Evolutionary conservation across 768 basidiomycete species (phyloP).

Genomic region (Mycena crocata): DNA sequence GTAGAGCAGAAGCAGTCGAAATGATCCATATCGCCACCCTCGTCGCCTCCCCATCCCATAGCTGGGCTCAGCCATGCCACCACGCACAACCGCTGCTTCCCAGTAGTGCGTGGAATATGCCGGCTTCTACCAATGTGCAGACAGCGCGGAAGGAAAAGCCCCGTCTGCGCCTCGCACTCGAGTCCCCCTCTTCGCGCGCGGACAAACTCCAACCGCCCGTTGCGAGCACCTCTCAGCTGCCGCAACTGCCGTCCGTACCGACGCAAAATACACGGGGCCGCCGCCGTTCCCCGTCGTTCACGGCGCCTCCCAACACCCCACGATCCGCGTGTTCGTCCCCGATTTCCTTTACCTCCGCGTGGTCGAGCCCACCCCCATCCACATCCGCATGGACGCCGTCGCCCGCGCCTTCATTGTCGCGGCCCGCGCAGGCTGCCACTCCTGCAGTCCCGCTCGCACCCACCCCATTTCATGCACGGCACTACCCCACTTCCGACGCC

Average conservation of each 20-base stretch:
- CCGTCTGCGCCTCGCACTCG: no score
- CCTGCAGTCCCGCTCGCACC: conserved; percentile 10
- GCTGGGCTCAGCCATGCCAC: not conserved
- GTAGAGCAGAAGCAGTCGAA: no score
- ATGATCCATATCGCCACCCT: no score
- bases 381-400: no score
- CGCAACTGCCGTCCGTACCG: conserved; percentile 3
- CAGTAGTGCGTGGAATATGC: not conserved
- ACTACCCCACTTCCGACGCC: conserved; percentile 35
- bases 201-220: conserved; percentile 22
- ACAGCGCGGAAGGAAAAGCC: not conserved
- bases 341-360: not conserved
- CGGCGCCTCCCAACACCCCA: conserved; percentile 27
- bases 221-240: conserved; percentile 13
- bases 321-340: not conserved
- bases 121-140: not conserved
- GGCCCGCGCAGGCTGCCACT: not conserved
- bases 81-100: no score
- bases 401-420: conserved; percentile 1
- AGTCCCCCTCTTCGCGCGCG: no score
- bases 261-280: conserved; percentile 15
- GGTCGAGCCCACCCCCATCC: no score
- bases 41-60: conserved; percentile 8
- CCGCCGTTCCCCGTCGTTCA: conserved; percentile 29
- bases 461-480: conserved; percentile 30